phyloP scores from a whole-genome alignment of 768 basidiomycete genomes.

The Suillus variegatus region DNA sequence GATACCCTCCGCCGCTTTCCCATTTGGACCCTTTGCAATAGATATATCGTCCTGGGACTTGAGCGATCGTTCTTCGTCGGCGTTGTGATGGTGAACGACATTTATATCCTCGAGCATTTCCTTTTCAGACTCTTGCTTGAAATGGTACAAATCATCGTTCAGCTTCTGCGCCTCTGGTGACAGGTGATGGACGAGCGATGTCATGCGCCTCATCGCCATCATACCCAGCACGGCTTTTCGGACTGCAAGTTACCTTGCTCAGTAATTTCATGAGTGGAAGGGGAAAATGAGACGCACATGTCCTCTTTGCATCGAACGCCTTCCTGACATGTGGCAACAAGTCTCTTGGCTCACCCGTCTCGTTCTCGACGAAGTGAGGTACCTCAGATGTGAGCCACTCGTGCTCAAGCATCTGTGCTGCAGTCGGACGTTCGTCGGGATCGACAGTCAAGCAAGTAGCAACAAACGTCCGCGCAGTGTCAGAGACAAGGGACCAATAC shows the following conservation, averaged over 20 bases:
- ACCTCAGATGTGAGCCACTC: constrained; percentile 60
- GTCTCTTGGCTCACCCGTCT: constrained; percentile 63
- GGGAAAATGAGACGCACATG: constrained; percentile 55
- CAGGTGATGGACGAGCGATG: constrained; percentile 46
- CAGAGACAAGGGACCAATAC: constrained; percentile 86
- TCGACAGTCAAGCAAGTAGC: constrained; percentile 81
- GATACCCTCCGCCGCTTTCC: constrained; percentile 16
- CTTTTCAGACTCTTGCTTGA: constrained; percentile 82
- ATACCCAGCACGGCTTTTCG: constrained; percentile 86
- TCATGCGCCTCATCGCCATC: constrained; percentile 83
- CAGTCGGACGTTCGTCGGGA: constrained; percentile 77
- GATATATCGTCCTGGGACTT: constrained; percentile 5
- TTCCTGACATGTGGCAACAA: constrained; percentile 88
- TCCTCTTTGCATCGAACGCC: constrained; percentile 84
- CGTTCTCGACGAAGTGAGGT: constrained; percentile 68
- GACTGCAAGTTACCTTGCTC: constrained; percentile 48
- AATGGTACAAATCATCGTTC: constrained; percentile 59
- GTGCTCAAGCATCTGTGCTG: constrained; percentile 71
- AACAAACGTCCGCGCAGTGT: constrained; percentile 84
- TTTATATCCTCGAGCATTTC: constrained; percentile 38
- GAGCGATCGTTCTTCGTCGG: constrained; percentile 11
- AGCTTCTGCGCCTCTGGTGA: constrained; percentile 49
- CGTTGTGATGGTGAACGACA: constrained; percentile 53
- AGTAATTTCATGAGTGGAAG: not conserved
- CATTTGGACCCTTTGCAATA: constrained; percentile 10